Base-by-base conservation (phyloP, 192 early-diverging fungal genomes). In the Podila epicladia region DNA sequence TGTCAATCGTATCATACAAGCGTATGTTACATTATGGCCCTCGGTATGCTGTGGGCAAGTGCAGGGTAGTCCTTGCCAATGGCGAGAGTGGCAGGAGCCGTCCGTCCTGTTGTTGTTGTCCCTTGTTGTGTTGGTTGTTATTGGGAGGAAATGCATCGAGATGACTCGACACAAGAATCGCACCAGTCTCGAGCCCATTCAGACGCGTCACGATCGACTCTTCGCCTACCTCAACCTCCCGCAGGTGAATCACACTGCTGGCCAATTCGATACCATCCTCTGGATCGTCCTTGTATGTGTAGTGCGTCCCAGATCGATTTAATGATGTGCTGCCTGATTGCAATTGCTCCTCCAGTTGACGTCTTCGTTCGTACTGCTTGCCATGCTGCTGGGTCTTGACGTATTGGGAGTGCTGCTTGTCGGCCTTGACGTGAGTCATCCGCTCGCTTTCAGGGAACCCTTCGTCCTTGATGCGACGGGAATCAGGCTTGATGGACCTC, bases 161-260 rank as follows among this genome's bases (percentile, higher is more conserved):
- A 22, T 68, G 53, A 31, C 61, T 45, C 31, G 74, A 75, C 26
- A 75, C 50, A 50, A 75, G 41, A 33, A 75, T 69, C 0, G 67
- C 55, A 3, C 64, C 74, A 2, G 67, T 65, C 2, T 66, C 74
- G 4, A 70, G 55, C 1, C 59, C 13, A 9, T 59, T 66, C 48
- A 71, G 26, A 1, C 63, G 67, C 4, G 60, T 57, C 66, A 45
- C 35, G 26, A 71, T 62, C 4, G 69, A 61, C 32, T 79, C 76
- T 38, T 79, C 76, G 20, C 76, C 76, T 17, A 79, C 28, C 26
- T 72, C 76, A 1, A 79, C 60, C 19, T 79, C 76, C 31, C 55
- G 20, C 11, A 79, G 41, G 5, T 22, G 6, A 62, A 79, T 59
- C 15, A 79, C 51, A 6, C 65, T 53, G 9, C 65, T 72, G 32